A percentile compares a stretch with the other conserved stretches of the same genome.
Conservation (phyloP, 1,284 basidiomycete species). For the Caloboletus inedulis region DNA sequence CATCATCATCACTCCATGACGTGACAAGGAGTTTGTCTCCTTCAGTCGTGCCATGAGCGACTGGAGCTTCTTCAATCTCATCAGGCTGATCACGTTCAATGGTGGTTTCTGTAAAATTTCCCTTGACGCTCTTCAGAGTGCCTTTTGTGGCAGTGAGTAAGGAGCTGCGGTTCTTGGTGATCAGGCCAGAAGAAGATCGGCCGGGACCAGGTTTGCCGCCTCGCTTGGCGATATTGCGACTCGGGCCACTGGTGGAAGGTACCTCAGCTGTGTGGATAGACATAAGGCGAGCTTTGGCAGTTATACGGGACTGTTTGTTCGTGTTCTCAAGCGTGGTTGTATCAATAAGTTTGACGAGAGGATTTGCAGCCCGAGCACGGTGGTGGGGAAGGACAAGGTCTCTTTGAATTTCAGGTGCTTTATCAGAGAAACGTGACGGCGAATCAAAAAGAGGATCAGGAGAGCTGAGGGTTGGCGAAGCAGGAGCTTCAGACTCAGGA, state of each 20-base stretch:
- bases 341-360: constrained; percentile 51
- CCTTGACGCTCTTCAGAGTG: constrained; percentile 45
- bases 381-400: constrained; percentile 37
- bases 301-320: constrained; percentile 38
- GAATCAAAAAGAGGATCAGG: constrained; percentile 35
- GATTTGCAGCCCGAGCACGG: constrained; percentile 46
- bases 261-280: constrained; percentile 10
- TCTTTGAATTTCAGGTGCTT: constrained; percentile 5
- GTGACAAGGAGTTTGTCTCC: constrained; percentile 9
- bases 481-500: constrained; percentile 4
- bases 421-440: constrained; percentile 10
- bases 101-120: constrained; percentile 25
- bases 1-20: constrained; percentile 25
- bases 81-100: constrained; percentile 15
- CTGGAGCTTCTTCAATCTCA: constrained; percentile 22
- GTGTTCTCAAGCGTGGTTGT: constrained; percentile 27
- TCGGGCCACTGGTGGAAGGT: constrained; percentile 14
- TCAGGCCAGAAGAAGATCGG: constrained; percentile 39
- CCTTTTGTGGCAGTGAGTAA: constrained; percentile 50
- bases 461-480: constrained; percentile 15
- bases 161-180: constrained; percentile 42
- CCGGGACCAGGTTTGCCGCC: constrained; percentile 47
- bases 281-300: constrained; percentile 45
- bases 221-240: constrained; percentile 10
- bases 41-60: background rate